Percentiles rank a stretch among this genome's conserved stretches.
Conservation (phyloP, 306 rosid genomes). For the Inga laurina region DNA sequence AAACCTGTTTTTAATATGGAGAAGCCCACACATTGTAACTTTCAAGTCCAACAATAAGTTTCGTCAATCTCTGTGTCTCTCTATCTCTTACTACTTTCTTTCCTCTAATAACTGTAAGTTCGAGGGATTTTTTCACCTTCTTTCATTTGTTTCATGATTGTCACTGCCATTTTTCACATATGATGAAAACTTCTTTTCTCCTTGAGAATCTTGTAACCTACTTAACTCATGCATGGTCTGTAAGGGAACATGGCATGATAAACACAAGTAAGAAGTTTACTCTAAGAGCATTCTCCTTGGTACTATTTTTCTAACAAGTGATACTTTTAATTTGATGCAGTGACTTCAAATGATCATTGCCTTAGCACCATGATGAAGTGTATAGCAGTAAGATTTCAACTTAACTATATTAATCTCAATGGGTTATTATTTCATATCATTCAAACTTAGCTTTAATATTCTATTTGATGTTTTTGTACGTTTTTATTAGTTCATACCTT, state of each 20-base stretch:
- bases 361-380: constrained; percentile 93
- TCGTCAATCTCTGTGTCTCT: not conserved
- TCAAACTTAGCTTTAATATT: not conserved
- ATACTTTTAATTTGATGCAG: constrained; percentile 45
- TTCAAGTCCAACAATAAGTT: constrained; percentile 10
- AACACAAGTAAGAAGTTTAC: not conserved
- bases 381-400: constrained; percentile 75
- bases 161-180: not conserved
- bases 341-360: constrained; percentile 82
- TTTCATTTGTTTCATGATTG: not conserved
- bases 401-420: not conserved
- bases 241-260: not conserved
- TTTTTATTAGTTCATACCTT: not conserved
- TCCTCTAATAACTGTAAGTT: not conserved
- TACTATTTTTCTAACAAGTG: constrained; percentile 25
- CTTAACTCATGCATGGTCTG: constrained; percentile 8
- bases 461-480: not conserved
- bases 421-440: not conserved
- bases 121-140: not conserved
- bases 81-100: not conserved
- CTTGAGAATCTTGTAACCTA: not conserved
- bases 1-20: not conserved
- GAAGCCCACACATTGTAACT: not conserved
- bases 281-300: not conserved
- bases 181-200: not conserved